phyloP scores from a whole-genome alignment of 257 asterid species.

The Lantana camara region DNA sequence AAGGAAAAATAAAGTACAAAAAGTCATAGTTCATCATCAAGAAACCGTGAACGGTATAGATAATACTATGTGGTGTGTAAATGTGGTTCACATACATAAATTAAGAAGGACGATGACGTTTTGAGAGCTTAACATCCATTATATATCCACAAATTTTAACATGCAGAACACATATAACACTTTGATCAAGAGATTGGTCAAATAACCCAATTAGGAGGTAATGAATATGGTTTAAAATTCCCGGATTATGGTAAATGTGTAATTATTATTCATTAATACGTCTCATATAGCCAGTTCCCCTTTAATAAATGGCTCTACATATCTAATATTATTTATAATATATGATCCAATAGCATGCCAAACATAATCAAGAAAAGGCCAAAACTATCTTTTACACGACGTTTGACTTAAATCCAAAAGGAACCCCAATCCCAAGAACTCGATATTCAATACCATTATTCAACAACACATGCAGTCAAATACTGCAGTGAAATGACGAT shows the following conservation, averaged over 20 bases:
- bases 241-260: too few relatives aligned
- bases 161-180: too few relatives aligned
- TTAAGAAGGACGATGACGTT: neutral
- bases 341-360: too few relatives aligned
- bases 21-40: neutral
- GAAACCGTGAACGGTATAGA: neutral
- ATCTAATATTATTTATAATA: too few relatives aligned
- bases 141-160: neutral
- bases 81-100: neutral
- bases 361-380: slow-evolving; percentile 2
- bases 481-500: neutral
- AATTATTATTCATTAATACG: too few relatives aligned
- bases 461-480: neutral
- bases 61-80: neutral
- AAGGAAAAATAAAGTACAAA: too few relatives aligned
- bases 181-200: too few relatives aligned
- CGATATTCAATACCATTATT: neutral
- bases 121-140: neutral
- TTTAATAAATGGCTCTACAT: too few relatives aligned
- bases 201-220: too few relatives aligned
- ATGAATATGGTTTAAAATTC: too few relatives aligned
- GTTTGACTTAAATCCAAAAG: neutral
- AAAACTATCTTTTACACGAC: neutral
- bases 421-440: neutral
- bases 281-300: too few relatives aligned